These are phyloP conservation scores for Scheffersomyces spartinae DNA, from an alignment of 805 yeast genomes.

Conservation along the genomic window DNA sequence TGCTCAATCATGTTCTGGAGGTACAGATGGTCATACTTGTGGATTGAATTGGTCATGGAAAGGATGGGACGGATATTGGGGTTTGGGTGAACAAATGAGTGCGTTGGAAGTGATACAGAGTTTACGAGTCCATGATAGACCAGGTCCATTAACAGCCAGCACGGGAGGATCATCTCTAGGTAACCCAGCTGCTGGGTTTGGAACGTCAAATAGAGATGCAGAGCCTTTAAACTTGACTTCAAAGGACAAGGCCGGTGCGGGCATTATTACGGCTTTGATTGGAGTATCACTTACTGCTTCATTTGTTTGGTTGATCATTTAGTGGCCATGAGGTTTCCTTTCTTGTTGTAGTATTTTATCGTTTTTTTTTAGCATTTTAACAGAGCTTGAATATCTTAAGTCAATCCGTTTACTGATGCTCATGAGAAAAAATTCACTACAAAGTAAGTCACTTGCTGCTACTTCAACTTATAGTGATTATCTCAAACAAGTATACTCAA, in stretches of 20 bases:
- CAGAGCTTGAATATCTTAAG: too few relatives aligned
- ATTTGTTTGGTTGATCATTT: constrained; percentile 33
- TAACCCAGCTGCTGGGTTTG: constrained; percentile 57
- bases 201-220: constrained; percentile 21
- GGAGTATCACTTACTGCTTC: constrained; percentile 34
- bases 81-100: constrained; percentile 77
- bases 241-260: constrained; percentile 58
- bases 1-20: constrained; percentile 72
- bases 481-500: too few relatives aligned
- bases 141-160: constrained; percentile 49
- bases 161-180: constrained; percentile 67
- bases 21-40: constrained; percentile 78
- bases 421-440: too few relatives aligned
- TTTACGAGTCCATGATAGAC: constrained; percentile 18
- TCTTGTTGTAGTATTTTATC: too few relatives aligned
- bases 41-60: constrained; percentile 57
- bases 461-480: too few relatives aligned
- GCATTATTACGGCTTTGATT: constrained; percentile 48
- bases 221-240: constrained; percentile 29
- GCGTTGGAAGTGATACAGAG: constrained; percentile 56
- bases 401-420: too few relatives aligned
- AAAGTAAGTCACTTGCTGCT: too few relatives aligned
- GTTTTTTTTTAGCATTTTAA: too few relatives aligned
- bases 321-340: constrained; percentile 4
- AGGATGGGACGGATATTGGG: constrained; percentile 58